These are phyloP conservation scores for Panicum hallii DNA, from an alignment of 202 grass and related monocot genomes.

Conservation along the genomic window DNA sequence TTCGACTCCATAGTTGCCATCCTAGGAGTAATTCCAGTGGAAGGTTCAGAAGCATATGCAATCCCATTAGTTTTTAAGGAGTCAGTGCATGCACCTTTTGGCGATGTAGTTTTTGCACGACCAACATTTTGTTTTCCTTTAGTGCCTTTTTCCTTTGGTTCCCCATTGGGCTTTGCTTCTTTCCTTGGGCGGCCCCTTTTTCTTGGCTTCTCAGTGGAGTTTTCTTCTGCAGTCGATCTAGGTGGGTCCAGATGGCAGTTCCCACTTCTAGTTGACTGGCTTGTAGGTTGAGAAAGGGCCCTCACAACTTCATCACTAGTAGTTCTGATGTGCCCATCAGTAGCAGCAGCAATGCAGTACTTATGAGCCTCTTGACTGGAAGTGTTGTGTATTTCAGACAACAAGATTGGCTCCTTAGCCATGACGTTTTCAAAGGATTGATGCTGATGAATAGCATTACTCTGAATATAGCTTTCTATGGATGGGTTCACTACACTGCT, in stretches of 20 bases:
- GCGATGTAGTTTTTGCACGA: slow-evolving; percentile 29
- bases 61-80: slow-evolving; percentile 29
- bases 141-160: slow-evolving; percentile 49
- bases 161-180: slow-evolving; percentile 42
- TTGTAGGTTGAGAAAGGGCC: slow-evolving; percentile 34
- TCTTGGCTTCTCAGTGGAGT: slow-evolving; percentile 47
- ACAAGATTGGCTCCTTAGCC: slow-evolving; percentile 32
- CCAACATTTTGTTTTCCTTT: slow-evolving; percentile 42
- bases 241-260: slow-evolving; percentile 32
- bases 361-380: slow-evolving; percentile 28
- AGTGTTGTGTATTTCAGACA: slow-evolving; percentile 31
- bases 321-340: slow-evolving; percentile 20
- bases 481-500: slow-evolving; percentile 11
- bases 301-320: slow-evolving; percentile 24
- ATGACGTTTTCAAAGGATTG: slow-evolving; percentile 30
- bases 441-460: slow-evolving; percentile 32
- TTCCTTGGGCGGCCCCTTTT: slow-evolving; percentile 55
- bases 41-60: slow-evolving; percentile 45
- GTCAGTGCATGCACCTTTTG: slow-evolving; percentile 26
- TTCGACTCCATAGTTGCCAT: slow-evolving; percentile 17
- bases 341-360: slow-evolving; percentile 28
- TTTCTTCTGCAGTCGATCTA: slow-evolving; percentile 48
- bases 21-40: slow-evolving; percentile 25
- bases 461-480: slow-evolving; percentile 28
- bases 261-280: slow-evolving; percentile 34